phyloP scores from a whole-genome alignment of 2,329 filamentous ascomycete genomes.

The Cercospora sp. region DNA sequence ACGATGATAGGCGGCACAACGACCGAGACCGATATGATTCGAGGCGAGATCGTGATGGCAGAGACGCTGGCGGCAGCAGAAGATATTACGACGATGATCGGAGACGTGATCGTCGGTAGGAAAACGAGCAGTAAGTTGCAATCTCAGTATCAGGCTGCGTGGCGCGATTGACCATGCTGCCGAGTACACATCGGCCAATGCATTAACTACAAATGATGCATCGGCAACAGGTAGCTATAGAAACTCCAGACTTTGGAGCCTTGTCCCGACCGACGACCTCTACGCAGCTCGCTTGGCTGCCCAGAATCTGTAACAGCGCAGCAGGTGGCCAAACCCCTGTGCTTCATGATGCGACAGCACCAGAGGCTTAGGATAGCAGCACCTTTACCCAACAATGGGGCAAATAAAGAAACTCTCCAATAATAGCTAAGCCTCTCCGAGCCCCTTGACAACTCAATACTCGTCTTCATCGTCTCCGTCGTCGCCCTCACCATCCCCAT shows the following conservation, averaged over 20 bases:
- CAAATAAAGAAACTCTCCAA: neutral
- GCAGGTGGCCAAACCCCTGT: neutral
- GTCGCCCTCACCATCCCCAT: neutral
- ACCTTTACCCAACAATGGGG: neutral
- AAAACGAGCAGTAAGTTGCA: neutral
- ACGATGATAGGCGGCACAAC: conserved; percentile 36
- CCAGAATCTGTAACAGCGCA: neutral
- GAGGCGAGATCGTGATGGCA: conserved; percentile 30
- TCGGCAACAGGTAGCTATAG: neutral
- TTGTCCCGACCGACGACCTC: neutral
- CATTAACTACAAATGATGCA: neutral
- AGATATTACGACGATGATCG: conserved; percentile 31
- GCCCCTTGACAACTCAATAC: neutral
- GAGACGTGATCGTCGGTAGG: conserved; percentile 17
- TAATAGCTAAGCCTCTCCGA: neutral
- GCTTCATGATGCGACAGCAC: neutral
- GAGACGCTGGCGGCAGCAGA: conserved; percentile 13
- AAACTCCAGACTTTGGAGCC: neutral
- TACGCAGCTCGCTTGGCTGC: neutral
- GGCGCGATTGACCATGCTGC: neutral
- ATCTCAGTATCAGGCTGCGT: neutral
- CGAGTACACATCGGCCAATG: neutral
- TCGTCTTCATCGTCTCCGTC: conserved; percentile 9
- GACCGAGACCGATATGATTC: conserved; percentile 27
- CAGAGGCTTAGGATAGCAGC: neutral